Conservation (phyloP, 495 filamentous ascomycete genomes). For the Aspergillus carlsbadensis region DNA sequence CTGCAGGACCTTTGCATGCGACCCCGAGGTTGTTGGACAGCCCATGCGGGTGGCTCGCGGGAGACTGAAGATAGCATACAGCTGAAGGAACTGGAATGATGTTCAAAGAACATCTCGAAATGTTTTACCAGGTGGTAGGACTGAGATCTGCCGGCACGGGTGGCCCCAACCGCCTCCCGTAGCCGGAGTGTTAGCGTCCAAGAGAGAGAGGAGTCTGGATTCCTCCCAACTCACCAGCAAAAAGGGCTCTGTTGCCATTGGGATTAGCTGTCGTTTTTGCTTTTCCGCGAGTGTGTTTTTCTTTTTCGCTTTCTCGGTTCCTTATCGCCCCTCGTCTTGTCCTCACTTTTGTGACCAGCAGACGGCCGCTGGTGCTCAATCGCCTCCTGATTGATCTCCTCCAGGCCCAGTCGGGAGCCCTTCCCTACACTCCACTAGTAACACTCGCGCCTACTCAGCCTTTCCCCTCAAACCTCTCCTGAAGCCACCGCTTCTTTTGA, state of each 20-base stretch:
- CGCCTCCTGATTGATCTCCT: constrained; percentile 5
- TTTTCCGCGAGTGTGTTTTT: background rate
- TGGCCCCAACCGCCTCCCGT: background rate
- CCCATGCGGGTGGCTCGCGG: too few species aligned
- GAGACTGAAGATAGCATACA: too few species aligned
- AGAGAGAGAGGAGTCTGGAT: background rate
- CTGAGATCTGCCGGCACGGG: background rate
- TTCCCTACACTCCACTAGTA: constrained; percentile 6
- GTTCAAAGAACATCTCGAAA: too few species aligned
- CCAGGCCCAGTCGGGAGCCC: constrained; percentile 4
- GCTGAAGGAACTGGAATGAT: too few species aligned
- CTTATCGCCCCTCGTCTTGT: background rate
- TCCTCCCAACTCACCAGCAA: too few species aligned
- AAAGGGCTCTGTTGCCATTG: background rate
- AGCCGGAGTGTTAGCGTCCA: background rate
- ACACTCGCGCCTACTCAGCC: background rate
- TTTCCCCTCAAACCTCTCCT: constrained; percentile 25
- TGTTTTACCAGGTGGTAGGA: too few species aligned
- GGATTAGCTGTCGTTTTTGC: background rate
- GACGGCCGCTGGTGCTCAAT: background rate
- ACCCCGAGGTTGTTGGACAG: background rate
- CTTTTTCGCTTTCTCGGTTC: background rate
- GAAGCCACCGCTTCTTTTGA: constrained; percentile 38
- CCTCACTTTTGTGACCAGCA: background rate
- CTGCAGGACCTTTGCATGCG: background rate